Evolutionary conservation across 768 basidiomycete genomes (phyloP), one percentile per base, ranked within the genome.

Genomic region (Pleurotus eryngii): DNA sequence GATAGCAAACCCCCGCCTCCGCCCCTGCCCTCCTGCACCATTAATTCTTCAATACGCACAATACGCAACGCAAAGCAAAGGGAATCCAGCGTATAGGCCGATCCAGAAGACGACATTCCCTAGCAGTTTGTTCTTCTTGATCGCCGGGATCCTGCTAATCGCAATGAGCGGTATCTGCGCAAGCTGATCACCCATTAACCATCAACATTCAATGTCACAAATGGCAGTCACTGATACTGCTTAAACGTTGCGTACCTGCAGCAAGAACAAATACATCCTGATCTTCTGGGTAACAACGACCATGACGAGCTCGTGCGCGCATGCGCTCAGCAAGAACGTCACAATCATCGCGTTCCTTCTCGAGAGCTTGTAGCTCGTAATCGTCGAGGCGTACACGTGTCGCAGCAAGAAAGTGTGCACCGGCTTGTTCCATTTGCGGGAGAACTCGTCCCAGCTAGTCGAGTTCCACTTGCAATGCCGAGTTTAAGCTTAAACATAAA

Each of bases 341-440:
- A 94, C 61, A 65, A 96, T 85, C 82, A 96, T 92, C 9, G 97
- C 97, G n/a, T 81, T 77, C 4, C 81, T 80, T 57, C 81, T 83
- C 43, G 91, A 90, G 51, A 97, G 72, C 58, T 83, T 80, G 69
- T 91, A 89, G 54, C 85, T 82, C 46, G 82, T 75, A 57, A 96
- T 92, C 5, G 92, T 85, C 8, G 94, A 89, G 2, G 94, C 88
- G 64, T 99, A 99, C 30, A 99, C 95, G 68, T 99, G 97, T 9
- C 93, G 86, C 15, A 98, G 81, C 39, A 99, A 83, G 81, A 92
- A 92, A n/a, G 81, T 80, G 63, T 98, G 88, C 30, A 98, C 96
- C 9, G 96, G 96, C 62, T 92, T 94, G 74, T 98, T 98, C 96
- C 97, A 98, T 74, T 96, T 95, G 45, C 97, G 86, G 3, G 95